phyloP scores from a whole-genome alignment of 2,329 filamentous ascomycete genomes.

The Diaporthe nobilis region DNA sequence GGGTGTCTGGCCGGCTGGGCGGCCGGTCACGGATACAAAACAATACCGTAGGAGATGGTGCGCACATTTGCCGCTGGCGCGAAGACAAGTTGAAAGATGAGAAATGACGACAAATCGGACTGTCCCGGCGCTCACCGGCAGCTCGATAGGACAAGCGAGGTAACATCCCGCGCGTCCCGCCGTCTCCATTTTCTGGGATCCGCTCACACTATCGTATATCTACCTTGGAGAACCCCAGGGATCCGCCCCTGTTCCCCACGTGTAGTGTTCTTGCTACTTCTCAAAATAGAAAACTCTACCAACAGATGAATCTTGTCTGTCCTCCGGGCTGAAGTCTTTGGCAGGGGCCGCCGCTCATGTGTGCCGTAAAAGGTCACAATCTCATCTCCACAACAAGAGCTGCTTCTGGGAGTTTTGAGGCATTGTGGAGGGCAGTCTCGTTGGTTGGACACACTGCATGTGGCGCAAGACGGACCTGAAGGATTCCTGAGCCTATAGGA shows the following conservation, averaged over 20 bases:
- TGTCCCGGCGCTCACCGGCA: background rate
- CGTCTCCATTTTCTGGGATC: conserved; percentile 26
- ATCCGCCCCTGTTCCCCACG: conserved; percentile 7
- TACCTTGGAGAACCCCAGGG: background rate
- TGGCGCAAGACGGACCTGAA: background rate
- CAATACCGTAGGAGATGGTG: background rate
- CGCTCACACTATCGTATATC: conserved; percentile 10
- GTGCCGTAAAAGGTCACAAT: background rate
- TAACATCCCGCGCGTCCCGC: conserved; percentile 21
- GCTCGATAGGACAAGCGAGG: conserved; percentile 15
- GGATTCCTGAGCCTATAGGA: background rate
- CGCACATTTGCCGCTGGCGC: background rate
- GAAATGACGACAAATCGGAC: conserved; percentile 11
- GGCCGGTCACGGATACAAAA: background rate
- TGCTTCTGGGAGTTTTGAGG: background rate
- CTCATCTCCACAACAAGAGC: conserved; percentile 1
- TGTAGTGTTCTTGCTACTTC: background rate
- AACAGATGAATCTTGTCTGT: background rate
- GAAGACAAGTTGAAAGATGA: background rate
- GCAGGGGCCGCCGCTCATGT: background rate
- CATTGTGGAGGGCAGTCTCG: background rate
- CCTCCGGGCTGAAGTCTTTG: background rate
- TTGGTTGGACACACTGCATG: background rate
- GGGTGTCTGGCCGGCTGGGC: background rate
- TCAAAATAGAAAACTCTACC: conserved; percentile 19